Evolutionary conservation across 805 yeast genomes (phyloP), one percentile per base, ranked within the genome.

Genomic region (baker's yeast (Saccharomyces cerevisiae)): DNA sequence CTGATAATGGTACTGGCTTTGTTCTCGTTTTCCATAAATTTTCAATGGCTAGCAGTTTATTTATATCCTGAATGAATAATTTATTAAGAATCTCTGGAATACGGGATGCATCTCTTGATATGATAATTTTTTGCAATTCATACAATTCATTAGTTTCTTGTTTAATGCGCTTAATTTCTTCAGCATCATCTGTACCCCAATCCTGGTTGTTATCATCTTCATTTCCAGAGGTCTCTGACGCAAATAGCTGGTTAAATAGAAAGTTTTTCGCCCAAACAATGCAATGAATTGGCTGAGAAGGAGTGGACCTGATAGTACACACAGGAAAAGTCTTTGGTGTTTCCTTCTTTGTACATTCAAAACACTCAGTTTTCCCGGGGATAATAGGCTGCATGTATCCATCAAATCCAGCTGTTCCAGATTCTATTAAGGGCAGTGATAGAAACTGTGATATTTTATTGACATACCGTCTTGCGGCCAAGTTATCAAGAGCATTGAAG

Each of bases 191-290:
- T 6, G 85, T 81, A 32, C 87, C 92, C 55, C 80, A 72, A 56
- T 66, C 64, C 17, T 76, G 27, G 27, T 26, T 77, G 6, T 70
- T 76, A 4, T 64, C 69, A 27, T 76, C 78, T 43, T 64, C 67
- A 41, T 60, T 68, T 6, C 62, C 59, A 26, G 63, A 54, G 49
- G 50, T 62, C 50, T 74, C 76, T 49, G 81, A 82, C 22, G 82
- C 83, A 67, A 90, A 92, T 41, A 94, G 73, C 64, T 89, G 95
- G 26, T 81, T 77, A 66, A 94, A 90, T 51, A 94, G 71, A 65
- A 89, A 95, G 61, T 87, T 89, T 67, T 94, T 94, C 8, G 97
- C 96, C 99, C 99, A 94, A 0, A 95, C 96, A 27, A 94, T 85
- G 69, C 97, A 90, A 66, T 94, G 99, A 5, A 94, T 85, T 0